A percentile compares a stretch with the other conserved stretches of the same genome.
Conservation (phyloP, 139 green algal species). For the Mesotaenium endlicherianum region DNA sequence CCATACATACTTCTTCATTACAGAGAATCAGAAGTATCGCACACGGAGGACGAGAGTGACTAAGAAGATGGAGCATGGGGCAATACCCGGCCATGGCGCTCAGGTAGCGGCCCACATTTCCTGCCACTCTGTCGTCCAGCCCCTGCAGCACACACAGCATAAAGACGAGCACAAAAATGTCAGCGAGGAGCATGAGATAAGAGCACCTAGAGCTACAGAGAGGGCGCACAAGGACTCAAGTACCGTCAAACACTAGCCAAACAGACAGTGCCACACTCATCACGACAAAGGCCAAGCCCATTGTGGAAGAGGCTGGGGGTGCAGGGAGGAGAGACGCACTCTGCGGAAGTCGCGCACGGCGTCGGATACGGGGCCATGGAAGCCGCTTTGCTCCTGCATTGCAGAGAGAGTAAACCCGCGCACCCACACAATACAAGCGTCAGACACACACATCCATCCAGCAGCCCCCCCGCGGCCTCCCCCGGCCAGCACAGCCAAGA, state of each 20-base stretch:
- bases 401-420: no score
- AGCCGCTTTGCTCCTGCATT: not conserved
- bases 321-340: not conserved
- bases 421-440: no score
- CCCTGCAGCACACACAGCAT: not conserved
- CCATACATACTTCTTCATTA: no score
- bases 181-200: no score
- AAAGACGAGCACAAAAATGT: not conserved
- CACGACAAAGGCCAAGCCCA: not conserved
- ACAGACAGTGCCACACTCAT: not conserved
- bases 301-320: no score
- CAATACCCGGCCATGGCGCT: not conserved
- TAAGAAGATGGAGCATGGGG: no score
- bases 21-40: no score
- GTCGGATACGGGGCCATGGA: not conserved
- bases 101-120: conserved; percentile 3
- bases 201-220: not conserved
- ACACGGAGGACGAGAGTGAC: no score
- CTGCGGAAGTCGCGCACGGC: not conserved
- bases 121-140: not conserved
- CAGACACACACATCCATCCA: no score
- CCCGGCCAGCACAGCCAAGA: no score
- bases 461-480: no score
- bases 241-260: not conserved
- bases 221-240: not conserved